Percentiles rank a stretch among this genome's conserved stretches.
phyloP scores from a whole-genome alignment of 331 rosid genomes.

The Malus hybrid region DNA sequence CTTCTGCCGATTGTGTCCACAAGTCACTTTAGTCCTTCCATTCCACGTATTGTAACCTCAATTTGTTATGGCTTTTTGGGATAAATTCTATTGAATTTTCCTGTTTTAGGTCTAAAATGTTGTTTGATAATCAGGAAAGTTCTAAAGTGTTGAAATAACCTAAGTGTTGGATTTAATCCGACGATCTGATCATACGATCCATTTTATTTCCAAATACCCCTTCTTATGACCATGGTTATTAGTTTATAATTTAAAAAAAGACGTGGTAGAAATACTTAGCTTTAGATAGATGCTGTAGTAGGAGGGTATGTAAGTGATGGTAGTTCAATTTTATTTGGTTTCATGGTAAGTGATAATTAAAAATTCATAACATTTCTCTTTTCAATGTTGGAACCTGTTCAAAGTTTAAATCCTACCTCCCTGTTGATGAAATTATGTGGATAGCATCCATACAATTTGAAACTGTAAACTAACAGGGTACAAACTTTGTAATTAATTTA shows the following conservation, averaged over 20 bases:
- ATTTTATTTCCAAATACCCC: background rate
- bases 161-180: background rate
- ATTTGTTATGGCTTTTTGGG: background rate
- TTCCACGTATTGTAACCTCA: constrained; percentile 13
- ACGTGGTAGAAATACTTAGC: background rate
- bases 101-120: background rate
- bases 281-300: background rate
- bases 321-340: no score
- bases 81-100: background rate
- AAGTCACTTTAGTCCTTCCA: constrained; percentile 12
- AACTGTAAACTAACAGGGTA: background rate
- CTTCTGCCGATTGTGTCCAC: constrained; percentile 8
- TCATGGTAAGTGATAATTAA: background rate
- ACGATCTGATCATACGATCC: background rate
- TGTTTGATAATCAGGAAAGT: background rate
- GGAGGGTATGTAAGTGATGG: background rate
- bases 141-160: background rate
- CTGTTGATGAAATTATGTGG: background rate
- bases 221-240: background rate
- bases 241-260: background rate
- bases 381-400: background rate
- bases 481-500: background rate
- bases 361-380: background rate
- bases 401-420: background rate
- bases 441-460: background rate